Conservation (phyloP, 179 eudicot species). For the Silene noctiflora region DNA sequence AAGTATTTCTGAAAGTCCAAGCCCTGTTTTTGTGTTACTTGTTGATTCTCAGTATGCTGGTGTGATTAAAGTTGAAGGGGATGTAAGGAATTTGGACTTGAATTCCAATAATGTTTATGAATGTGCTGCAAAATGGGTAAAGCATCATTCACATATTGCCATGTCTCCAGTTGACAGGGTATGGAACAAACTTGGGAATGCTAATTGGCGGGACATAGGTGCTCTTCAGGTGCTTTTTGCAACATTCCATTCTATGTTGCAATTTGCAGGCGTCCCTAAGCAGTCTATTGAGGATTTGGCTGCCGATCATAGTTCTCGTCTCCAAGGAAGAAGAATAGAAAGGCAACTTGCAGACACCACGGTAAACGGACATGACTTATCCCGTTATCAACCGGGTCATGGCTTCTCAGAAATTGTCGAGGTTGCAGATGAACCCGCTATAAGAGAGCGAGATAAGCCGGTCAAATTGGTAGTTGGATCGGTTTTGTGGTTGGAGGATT, state of each 20-base stretch:
- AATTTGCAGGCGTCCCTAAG: conserved; percentile 66
- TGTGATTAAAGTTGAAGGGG: conserved; percentile 87
- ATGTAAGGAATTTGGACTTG: conserved; percentile 61
- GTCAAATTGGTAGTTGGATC: conserved; percentile 59
- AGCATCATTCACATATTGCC: conserved; percentile 48
- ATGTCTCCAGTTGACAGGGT: conserved; percentile 79
- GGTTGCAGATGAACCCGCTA: conserved; percentile 53
- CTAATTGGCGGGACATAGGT: conserved; percentile 88
- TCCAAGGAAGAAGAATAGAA: conserved; percentile 69
- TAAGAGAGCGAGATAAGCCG: conserved; percentile 41
- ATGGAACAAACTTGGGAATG: conserved; percentile 95
- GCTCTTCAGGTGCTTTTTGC: conserved; percentile 86
- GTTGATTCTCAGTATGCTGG: conserved; percentile 83
- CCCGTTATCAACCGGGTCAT: conserved; percentile 49
- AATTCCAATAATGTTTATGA: conserved; percentile 66
- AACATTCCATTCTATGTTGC: conserved; percentile 65
- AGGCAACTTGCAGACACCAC: conserved; percentile 55
- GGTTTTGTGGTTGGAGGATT: conserved; percentile 62
- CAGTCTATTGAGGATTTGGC: conserved; percentile 80
- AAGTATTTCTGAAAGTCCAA: conserved; percentile 45
- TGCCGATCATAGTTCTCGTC: conserved; percentile 83
- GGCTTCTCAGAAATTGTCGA: conserved; percentile 80
- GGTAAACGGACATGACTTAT: conserved; percentile 54
- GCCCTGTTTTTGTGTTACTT: conserved; percentile 72
- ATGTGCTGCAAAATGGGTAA: conserved; percentile 81